Conservation (phyloP, 495 filamentous ascomycete genomes). For the Aspergillus bridgeri region DNA sequence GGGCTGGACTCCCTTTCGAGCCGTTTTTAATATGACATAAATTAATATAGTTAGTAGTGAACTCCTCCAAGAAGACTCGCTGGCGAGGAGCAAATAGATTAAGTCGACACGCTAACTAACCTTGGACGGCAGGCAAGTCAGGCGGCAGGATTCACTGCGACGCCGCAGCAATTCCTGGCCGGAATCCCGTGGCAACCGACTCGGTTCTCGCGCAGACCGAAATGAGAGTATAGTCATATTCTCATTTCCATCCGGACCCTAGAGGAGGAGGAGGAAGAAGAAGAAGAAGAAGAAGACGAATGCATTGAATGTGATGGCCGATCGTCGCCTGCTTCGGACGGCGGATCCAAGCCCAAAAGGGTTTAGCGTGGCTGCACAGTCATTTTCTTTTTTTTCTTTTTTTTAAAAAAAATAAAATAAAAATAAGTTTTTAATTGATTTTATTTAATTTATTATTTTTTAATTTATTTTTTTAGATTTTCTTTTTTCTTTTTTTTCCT, state of each 20-base stretch:
- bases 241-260: no score
- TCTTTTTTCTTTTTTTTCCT: background rate
- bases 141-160: background rate
- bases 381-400: background rate
- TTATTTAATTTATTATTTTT: background rate
- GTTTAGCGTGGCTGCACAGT: background rate
- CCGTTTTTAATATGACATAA: conserved; percentile 4
- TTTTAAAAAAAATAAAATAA: no score
- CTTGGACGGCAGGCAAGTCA: background rate
- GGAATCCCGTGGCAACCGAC: no score
- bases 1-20: background rate
- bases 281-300: no score
- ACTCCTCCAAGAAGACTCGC: no score
- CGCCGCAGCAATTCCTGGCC: no score
- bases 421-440: background rate
- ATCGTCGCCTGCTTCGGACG: conserved; percentile 18
- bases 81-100: background rate
- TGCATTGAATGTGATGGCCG: conserved; percentile 19
- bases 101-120: background rate
- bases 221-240: no score
- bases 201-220: no score
- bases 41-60: background rate
- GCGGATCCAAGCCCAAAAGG: background rate
- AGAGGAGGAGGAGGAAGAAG: no score
- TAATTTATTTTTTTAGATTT: background rate